phyloP scores from a whole-genome alignment of 805 yeast species.

The Saccharomyces jurei region DNA sequence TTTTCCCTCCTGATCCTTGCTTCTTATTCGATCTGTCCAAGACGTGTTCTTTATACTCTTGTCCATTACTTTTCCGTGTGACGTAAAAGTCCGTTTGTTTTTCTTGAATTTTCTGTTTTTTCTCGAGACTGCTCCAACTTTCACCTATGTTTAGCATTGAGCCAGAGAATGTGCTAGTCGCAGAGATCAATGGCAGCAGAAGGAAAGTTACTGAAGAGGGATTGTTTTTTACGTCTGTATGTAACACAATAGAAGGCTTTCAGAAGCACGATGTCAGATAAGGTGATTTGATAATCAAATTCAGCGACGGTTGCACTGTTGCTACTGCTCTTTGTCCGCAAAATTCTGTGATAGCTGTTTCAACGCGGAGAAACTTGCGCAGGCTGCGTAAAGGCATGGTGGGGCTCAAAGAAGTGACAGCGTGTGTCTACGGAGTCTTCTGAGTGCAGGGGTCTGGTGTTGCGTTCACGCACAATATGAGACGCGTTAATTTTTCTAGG shows the following conservation, averaged over 20 bases:
- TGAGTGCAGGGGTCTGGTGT: background rate
- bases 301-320: background rate
- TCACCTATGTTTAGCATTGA: background rate
- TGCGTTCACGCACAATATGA: background rate
- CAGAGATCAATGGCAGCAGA: background rate
- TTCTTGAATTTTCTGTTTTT: background rate
- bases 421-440: background rate
- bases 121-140: background rate
- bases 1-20: background rate
- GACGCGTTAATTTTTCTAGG: background rate
- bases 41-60: background rate
- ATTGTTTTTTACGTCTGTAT: background rate
- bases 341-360: background rate
- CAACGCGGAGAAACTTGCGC: background rate
- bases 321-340: background rate
- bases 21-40: background rate
- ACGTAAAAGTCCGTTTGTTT: background rate
- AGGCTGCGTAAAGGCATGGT: background rate
- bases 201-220: background rate
- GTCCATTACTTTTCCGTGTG: background rate
- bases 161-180: background rate
- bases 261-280: background rate
- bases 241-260: background rate
- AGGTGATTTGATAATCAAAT: background rate
- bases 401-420: background rate